These are phyloP conservation scores for Coemansia sp. DNA, from an alignment of 192 early-diverging fungal species.

Conservation along the genomic window DNA sequence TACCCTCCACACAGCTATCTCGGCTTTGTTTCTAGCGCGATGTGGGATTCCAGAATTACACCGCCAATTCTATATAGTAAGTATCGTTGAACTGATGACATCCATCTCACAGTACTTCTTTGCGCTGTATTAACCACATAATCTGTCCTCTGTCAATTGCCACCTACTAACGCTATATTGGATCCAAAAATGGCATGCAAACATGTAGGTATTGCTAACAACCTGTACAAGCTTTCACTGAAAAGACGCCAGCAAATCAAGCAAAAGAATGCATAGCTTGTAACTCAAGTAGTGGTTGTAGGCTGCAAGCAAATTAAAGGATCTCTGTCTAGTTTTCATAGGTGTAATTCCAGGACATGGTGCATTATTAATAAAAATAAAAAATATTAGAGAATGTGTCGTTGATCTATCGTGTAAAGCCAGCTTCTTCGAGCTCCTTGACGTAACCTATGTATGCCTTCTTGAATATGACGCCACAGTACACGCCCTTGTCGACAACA, in stretches of 20 bases:
- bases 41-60: constrained; percentile 49
- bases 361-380: neutral
- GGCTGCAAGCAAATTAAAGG: neutral
- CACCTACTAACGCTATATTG: neutral
- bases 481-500: constrained; percentile 74
- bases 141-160: neutral
- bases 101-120: no score
- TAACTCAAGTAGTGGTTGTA: neutral
- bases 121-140: neutral
- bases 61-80: constrained; percentile 51
- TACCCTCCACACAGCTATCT: constrained; percentile 53
- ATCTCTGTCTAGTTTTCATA: neutral
- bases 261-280: neutral
- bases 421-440: constrained; percentile 67
- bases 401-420: constrained; percentile 33
- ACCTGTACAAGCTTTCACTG: constrained; percentile 45
- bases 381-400: neutral
- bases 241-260: constrained; percentile 23
- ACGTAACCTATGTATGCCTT: constrained; percentile 76
- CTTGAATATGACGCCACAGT: constrained; percentile 85
- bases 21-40: constrained; percentile 31
- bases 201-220: constrained; percentile 46
- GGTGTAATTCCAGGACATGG: neutral
- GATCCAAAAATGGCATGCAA: neutral
- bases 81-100: constrained; percentile 1